These are phyloP conservation scores for Prunus padus DNA, from an alignment of 306 rosid genomes.

Conservation along the genomic window DNA sequence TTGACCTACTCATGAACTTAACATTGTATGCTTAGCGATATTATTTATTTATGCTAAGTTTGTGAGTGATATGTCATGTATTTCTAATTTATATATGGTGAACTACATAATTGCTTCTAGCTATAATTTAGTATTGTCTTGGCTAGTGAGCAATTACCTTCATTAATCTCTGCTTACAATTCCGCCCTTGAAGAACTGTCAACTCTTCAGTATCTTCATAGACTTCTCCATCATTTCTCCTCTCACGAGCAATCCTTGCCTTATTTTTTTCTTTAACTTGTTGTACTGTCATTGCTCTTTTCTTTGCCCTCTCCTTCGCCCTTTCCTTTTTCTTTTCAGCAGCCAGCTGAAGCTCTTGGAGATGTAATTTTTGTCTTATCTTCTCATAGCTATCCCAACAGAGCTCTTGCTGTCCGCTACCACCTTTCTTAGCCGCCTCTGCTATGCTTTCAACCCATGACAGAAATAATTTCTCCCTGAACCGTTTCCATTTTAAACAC, in stretches of 20 bases:
- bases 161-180: slow-evolving; percentile 36
- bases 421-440: slow-evolving; percentile 72
- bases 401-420: slow-evolving; percentile 52
- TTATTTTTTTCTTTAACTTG: slow-evolving; percentile 43
- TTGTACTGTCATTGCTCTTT: slow-evolving; percentile 46
- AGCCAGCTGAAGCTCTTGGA: slow-evolving; percentile 39
- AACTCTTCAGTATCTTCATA: slow-evolving; percentile 26
- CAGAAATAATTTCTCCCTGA: slow-evolving; percentile 38
- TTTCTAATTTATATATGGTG: not conserved
- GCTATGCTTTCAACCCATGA: slow-evolving; percentile 68
- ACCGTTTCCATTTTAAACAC: slow-evolving; percentile 51
- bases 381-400: slow-evolving; percentile 73
- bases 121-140: no score
- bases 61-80: no score
- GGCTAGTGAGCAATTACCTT: slow-evolving; percentile 37
- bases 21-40: not conserved
- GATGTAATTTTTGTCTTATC: slow-evolving; percentile 47
- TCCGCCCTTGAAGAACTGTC: slow-evolving; percentile 35
- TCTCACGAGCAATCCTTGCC: slow-evolving; percentile 36
- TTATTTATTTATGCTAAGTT: no score
- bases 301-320: slow-evolving; percentile 46
- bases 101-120: not conserved
- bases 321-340: slow-evolving; percentile 49
- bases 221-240: slow-evolving; percentile 10
- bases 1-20: slow-evolving; percentile 15